Percentiles rank a stretch among this genome's conserved stretches.
These are phyloP conservation scores for Akebia trifoliata DNA, from an alignment of 164 flowering plant genomes.

Conservation along the genomic window DNA sequence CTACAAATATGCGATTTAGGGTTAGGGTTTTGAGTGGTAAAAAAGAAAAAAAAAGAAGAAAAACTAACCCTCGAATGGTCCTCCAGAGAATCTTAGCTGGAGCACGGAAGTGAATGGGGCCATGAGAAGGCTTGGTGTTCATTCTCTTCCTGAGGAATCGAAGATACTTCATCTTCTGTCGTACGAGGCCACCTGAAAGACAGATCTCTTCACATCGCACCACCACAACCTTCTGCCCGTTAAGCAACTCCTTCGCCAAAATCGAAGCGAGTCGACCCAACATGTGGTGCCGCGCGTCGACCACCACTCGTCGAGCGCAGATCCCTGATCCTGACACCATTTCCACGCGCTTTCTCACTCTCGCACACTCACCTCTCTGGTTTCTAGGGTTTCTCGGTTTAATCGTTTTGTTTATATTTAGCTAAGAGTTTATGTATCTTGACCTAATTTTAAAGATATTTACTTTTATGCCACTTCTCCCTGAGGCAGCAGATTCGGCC, in stretches of 20 bases:
- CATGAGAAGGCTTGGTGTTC: conserved; percentile 21
- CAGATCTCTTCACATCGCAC: conserved; percentile 16
- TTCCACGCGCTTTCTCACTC: not conserved
- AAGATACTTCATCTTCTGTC: conserved; percentile 16
- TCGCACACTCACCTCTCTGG: not conserved
- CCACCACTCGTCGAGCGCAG: conserved; percentile 12
- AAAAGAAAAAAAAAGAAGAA: not conserved
- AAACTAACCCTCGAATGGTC: conserved; percentile 13
- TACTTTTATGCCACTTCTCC: conserved; percentile 1
- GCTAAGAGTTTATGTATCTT: not conserved
- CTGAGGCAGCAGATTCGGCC: no score
- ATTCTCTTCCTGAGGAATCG: conserved; percentile 11
- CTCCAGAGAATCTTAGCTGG: conserved; percentile 19
- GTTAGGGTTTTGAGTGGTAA: no score
- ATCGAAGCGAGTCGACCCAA: conserved; percentile 11
- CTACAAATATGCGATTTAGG: no score
- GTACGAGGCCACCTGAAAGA: conserved; percentile 11
- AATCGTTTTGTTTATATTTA: conserved; percentile 1
- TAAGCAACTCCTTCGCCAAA: conserved; percentile 11
- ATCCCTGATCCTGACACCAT: conserved; percentile 17
- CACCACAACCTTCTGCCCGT: conserved; percentile 12
- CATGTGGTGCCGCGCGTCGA: conserved; percentile 13
- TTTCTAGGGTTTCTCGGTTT: not conserved
- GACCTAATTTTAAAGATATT: not conserved
- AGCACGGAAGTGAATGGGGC: conserved; percentile 17